Evolutionary conservation across 495 filamentous ascomycete genomes (phyloP).

Genomic region (Friedmanniomyces simplex): DNA sequence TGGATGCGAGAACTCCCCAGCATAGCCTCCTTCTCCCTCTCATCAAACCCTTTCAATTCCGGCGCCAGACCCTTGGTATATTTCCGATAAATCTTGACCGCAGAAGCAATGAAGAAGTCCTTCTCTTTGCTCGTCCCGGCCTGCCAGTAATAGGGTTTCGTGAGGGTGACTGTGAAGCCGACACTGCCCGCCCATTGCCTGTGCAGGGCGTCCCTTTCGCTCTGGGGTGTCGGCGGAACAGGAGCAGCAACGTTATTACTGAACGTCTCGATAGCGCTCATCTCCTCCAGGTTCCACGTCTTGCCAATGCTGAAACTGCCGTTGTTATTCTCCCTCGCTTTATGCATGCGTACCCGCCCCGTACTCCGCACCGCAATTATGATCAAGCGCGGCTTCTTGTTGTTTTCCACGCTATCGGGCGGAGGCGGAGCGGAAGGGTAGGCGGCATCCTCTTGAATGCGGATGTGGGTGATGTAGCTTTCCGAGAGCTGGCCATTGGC

Average conservation of each 20-base stretch:
- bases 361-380: constrained; percentile 87
- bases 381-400: constrained; percentile 83
- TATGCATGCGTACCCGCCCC: constrained; percentile 88
- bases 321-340: constrained; percentile 88
- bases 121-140: constrained; percentile 86
- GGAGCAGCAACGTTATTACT: constrained; percentile 28
- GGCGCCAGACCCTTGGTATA: constrained; percentile 85
- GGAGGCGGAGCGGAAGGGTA: constrained; percentile 82
- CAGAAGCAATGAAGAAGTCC: constrained; percentile 90
- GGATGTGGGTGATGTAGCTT: constrained; percentile 95
- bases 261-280: constrained; percentile 70
- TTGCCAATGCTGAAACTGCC: constrained; percentile 95
- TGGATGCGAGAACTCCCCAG: constrained; percentile 32
- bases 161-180: constrained; percentile 80
- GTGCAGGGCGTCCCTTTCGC: constrained; percentile 50
- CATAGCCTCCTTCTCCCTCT: constrained; percentile 63
- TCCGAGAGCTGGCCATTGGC: constrained; percentile 69
- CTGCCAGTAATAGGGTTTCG: constrained; percentile 96
- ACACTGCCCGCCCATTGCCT: constrained; percentile 67
- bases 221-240: constrained; percentile 28
- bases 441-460: constrained; percentile 70
- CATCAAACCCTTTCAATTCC: constrained; percentile 68
- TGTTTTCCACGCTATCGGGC: constrained; percentile 52
- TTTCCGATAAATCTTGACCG: constrained; percentile 91
- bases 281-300: constrained; percentile 89